Evolutionary conservation across 202 grass and related monocot genomes (phyloP), one percentile per base, ranked within the genome.

Genomic region (Saccharum hybrid): DNA sequence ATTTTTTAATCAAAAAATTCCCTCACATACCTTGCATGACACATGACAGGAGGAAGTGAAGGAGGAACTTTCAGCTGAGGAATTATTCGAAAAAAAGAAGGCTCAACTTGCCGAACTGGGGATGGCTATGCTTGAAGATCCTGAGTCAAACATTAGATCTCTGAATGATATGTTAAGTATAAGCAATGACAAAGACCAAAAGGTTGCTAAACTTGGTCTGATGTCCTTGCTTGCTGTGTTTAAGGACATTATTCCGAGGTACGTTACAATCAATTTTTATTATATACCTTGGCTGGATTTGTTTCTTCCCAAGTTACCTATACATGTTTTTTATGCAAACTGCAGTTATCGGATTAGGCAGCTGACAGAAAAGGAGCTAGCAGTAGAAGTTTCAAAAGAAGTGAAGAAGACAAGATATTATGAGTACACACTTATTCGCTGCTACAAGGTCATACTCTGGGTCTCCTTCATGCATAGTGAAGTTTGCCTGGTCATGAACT

Each of bases 221-320:
- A 93, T 93, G 93, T 98, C 96, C 38, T 85, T 96, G 86, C 86
- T 96, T 82, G 96, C 91, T 77, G 96, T 98, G 57, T 98, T 98
- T 79, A 94, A 86, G 86, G 96, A 98, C 63, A 94, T 98, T 63
- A 98, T 96, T 92, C 96, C 96, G 40, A 92, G 96, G 93, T 98
- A 89, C 7, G 10, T 80, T 18, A 6, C 71, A 13, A 15, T 78
- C 81, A 36, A 19, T 73, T 78, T 72, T 51, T 70, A 10, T 76
- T 78, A 63, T 77, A 28, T 41, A 30, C 59, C 34, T 30, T 67
- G 26, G 23, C 40, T 54, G 18, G 10, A 21, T 39, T 79, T 74
- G 28, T 56, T 56, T 19, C 10, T 77, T 81, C 15, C 70, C 6
- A 72, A 22, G 5, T 76, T 21, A 65, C 61, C 51, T 71, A 43